Conservation (phyloP, 2,329 filamentous ascomycete species). For the Penicillium sp. region DNA sequence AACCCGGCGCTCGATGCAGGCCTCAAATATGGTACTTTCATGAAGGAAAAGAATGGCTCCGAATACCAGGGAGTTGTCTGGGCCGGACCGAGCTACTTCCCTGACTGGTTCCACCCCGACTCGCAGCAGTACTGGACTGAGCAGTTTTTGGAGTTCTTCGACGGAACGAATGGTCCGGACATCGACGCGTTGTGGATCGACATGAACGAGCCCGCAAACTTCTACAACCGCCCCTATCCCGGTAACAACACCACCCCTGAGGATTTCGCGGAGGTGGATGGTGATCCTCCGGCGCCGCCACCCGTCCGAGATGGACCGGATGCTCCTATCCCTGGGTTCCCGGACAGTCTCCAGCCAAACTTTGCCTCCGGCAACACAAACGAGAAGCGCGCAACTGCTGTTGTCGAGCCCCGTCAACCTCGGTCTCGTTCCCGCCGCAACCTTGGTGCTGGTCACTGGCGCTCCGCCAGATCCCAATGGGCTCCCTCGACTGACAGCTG, state of each 20-base stretch:
- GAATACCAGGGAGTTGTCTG: slow-evolving; percentile 57
- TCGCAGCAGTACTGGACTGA: slow-evolving; percentile 59
- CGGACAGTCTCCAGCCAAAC: slow-evolving; percentile 56
- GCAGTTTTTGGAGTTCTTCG: slow-evolving; percentile 58
- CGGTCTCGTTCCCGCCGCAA: slow-evolving; percentile 4
- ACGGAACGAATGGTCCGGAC: slow-evolving; percentile 55
- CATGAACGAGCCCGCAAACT: slow-evolving; percentile 51
- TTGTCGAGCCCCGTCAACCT: slow-evolving; percentile 6
- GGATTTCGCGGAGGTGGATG: slow-evolving; percentile 41
- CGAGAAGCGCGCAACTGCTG: slow-evolving; percentile 1
- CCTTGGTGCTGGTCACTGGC: slow-evolving; percentile 8
- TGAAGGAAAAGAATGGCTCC: slow-evolving; percentile 2
- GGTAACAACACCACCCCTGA: slow-evolving; percentile 42
- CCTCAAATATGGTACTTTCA: slow-evolving; percentile 8
- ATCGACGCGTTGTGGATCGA: slow-evolving; percentile 72
- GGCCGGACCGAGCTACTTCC: slow-evolving; percentile 63
- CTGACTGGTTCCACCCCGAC: slow-evolving; percentile 64
- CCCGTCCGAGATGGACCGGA: slow-evolving; percentile 36
- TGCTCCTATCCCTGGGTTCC: slow-evolving; percentile 60
- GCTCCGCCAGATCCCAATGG: not conserved
- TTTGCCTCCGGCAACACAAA: slow-evolving; percentile 4
- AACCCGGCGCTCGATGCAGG: slow-evolving; percentile 7
- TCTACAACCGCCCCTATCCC: slow-evolving; percentile 43
- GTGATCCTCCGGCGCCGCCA: slow-evolving; percentile 47
- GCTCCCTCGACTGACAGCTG: not conserved